These are phyloP conservation scores for Jatropha podagrica DNA, from an alignment of 441 rosid species.

Conservation along the genomic window DNA sequence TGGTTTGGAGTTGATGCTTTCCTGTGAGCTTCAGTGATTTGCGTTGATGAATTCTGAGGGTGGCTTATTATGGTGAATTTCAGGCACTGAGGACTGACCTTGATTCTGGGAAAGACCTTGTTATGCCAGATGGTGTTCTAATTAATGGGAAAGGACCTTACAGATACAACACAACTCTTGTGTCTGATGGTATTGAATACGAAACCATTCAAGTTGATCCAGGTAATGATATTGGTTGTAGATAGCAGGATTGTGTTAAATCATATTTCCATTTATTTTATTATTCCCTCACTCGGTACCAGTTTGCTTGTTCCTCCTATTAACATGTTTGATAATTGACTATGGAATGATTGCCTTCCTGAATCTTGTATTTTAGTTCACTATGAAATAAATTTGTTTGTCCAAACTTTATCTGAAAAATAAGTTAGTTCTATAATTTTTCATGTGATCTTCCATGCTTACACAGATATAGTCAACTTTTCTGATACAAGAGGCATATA, in stretches of 20 bases:
- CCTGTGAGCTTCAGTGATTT: conserved; percentile 9
- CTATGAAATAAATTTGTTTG: background rate
- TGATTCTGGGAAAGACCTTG: conserved; percentile 86
- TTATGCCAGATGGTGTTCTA: conserved; percentile 92
- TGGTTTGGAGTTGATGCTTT: conserved; percentile 6
- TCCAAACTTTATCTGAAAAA: background rate
- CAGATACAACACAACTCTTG: conserved; percentile 62
- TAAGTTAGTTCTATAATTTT: background rate
- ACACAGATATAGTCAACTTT: background rate
- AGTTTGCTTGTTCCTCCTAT: background rate
- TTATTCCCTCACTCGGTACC: background rate
- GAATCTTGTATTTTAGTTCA: background rate
- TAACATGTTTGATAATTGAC: background rate
- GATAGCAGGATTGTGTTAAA: background rate
- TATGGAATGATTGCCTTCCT: background rate
- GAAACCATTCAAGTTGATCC: conserved; percentile 73
- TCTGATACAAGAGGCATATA: background rate
- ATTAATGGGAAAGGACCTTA: conserved; percentile 95
- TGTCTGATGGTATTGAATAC: conserved; percentile 76
- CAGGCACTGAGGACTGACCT: conserved; percentile 70
- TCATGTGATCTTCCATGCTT: too few species aligned
- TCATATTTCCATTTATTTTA: background rate
- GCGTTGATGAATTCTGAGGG: conserved; percentile 3
- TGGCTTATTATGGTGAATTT: conserved; percentile 1
- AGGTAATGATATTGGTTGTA: conserved; percentile 39